phyloP scores from a whole-genome alignment of 2,329 filamentous ascomycete species.

The Paecilomyces niveus region DNA sequence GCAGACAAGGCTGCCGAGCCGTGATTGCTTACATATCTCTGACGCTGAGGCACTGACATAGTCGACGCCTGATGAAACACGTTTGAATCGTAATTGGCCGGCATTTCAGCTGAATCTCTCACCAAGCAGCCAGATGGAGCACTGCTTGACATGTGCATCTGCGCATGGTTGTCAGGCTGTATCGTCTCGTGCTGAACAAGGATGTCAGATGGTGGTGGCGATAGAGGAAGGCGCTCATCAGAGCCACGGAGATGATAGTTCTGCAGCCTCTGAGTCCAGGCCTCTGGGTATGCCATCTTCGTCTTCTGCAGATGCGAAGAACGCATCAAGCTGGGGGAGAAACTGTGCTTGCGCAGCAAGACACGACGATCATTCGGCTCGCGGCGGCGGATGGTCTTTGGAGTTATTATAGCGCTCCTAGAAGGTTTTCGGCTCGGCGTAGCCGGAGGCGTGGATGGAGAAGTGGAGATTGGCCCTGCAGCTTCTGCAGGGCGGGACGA shows the following conservation, averaged over 20 bases:
- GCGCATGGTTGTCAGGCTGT: constrained; percentile 19
- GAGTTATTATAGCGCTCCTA: constrained; percentile 30
- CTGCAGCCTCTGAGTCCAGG: constrained; percentile 49
- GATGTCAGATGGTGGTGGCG: constrained; percentile 40
- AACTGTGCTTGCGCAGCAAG: constrained; percentile 35
- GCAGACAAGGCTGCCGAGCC: constrained; percentile 21
- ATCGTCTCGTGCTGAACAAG: constrained; percentile 33
- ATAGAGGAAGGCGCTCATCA: constrained; percentile 35
- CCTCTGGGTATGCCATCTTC: constrained; percentile 36
- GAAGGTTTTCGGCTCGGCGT: constrained; percentile 29
- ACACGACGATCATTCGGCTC: constrained; percentile 34
- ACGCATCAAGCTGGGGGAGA: constrained; percentile 49
- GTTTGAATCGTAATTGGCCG: constrained; percentile 23
- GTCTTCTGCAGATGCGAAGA: constrained; percentile 41
- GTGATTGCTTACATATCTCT: constrained; percentile 24
- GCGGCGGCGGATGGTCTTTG: constrained; percentile 33
- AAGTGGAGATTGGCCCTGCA: constrained; percentile 15
- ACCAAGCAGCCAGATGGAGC: constrained; percentile 32
- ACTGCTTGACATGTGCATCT: constrained; percentile 15
- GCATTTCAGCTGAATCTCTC: constrained; percentile 21
- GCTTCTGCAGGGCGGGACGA: constrained; percentile 16
- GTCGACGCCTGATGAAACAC: constrained; percentile 27
- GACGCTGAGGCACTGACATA: constrained; percentile 24
- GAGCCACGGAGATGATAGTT: constrained; percentile 43
- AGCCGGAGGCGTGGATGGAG: constrained; percentile 29